Evolutionary conservation across 441 rosid species (phyloP).

Genomic region (Corymbia citriodora): DNA sequence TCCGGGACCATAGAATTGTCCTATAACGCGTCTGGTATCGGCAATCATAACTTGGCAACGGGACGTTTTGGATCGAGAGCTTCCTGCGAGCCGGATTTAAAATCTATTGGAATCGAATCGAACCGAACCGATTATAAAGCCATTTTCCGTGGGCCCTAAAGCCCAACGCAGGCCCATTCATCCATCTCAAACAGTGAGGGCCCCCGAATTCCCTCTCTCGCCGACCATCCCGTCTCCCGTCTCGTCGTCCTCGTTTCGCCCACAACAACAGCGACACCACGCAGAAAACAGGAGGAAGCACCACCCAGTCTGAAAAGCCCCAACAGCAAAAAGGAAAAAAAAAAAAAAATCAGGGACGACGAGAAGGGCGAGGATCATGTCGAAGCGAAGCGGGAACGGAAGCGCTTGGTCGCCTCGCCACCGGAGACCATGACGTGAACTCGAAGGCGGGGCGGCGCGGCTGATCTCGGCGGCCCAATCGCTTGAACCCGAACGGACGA

Average conservation of each 20-base stretch:
- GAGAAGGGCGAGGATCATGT: not conserved
- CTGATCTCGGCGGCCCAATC: not conserved
- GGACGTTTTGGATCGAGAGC: not conserved
- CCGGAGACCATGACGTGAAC: not conserved
- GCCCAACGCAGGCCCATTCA: not conserved
- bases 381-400: not conserved
- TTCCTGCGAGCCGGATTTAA: accelerated
- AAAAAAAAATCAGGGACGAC: not conserved
- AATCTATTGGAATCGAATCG: not conserved
- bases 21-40: not conserved
- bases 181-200: not conserved
- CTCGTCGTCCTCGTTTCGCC: not conserved
- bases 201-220: not conserved
- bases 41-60: not conserved
- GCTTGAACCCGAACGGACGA: not conserved
- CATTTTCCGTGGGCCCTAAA: not conserved
- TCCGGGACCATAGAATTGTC: not conserved
- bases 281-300: not conserved
- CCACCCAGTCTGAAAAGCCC: not conserved
- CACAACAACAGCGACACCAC: not conserved
- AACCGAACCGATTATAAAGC: not conserved
- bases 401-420: not conserved
- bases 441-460: not conserved
- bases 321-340: not conserved
- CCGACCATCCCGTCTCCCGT: not conserved